Conservation (phyloP, 2,329 filamentous ascomycete species). For the Aspergillus pseudoterreus region DNA sequence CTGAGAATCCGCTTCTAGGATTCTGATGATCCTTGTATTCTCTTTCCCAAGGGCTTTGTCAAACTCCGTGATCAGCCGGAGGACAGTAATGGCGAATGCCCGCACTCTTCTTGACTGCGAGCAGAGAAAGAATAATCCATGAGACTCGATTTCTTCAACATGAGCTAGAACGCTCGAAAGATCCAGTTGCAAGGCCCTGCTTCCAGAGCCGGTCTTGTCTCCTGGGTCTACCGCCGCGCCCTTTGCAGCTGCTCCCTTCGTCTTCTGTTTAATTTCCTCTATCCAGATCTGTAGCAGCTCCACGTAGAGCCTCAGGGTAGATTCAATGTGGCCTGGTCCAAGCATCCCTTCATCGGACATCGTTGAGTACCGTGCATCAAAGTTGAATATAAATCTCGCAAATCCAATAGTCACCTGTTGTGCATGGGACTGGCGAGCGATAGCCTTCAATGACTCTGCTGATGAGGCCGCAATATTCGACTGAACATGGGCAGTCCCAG, state of each 20-base stretch:
- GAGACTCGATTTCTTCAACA: constrained; percentile 94
- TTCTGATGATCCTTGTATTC: constrained; percentile 78
- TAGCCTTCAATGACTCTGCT: constrained; percentile 88
- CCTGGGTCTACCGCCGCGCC: constrained; percentile 58
- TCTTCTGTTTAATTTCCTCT: constrained; percentile 87
- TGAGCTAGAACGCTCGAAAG: constrained; percentile 85
- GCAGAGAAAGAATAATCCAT: constrained; percentile 94
- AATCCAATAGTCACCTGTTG: constrained; percentile 97
- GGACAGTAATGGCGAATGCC: constrained; percentile 84
- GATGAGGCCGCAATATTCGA: constrained; percentile 89
- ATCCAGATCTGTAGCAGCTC: constrained; percentile 96
- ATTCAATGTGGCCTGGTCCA: constrained; percentile 90
- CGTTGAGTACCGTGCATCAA: constrained; percentile 93
- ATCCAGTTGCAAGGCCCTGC: constrained; percentile 73
- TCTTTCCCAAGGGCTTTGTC: constrained; percentile 82
- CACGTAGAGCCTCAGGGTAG: constrained; percentile 85
- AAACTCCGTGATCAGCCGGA: constrained; percentile 89
- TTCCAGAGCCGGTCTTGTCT: constrained; percentile 63
- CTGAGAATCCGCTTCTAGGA: constrained; percentile 84
- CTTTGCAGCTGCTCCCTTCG: constrained; percentile 51
- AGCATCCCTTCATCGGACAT: constrained; percentile 98
- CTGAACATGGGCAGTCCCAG: constrained; percentile 93
- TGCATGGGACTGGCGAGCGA: constrained; percentile 86
- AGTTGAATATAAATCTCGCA: constrained; percentile 96
- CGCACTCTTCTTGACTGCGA: constrained; percentile 90